A percentile compares a stretch with the other conserved stretches of the same genome.
Conservation (phyloP, 2,329 filamentous ascomycete genomes). For the Fusarium marasasianum region DNA sequence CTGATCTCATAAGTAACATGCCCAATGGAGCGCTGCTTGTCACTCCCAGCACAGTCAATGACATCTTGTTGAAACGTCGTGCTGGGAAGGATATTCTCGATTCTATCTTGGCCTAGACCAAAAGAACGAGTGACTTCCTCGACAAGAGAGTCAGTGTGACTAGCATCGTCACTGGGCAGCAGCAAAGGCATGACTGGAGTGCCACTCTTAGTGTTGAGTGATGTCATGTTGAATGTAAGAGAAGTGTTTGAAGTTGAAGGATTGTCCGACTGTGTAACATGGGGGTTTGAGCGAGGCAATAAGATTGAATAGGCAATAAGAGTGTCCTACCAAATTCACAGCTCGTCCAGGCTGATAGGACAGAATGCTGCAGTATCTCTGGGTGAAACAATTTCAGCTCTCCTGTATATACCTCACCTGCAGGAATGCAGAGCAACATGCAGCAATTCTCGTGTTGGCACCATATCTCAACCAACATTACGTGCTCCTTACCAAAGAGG, state of each 20-base stretch:
- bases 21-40: not conserved
- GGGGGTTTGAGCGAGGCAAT: not conserved
- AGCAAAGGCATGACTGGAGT: not conserved
- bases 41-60: not conserved
- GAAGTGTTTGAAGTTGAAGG: not conserved
- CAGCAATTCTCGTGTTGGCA: not conserved
- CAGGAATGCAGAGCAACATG: not conserved
- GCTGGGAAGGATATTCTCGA: not conserved
- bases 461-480: not conserved
- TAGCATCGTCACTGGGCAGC: not conserved
- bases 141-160: not conserved
- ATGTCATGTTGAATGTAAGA: not conserved
- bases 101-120: not conserved
- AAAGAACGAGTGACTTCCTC: not conserved
- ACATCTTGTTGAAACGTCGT: constrained; percentile 5
- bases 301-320: not conserved
- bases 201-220: not conserved
- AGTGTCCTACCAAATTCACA: not conserved
- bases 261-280: not conserved
- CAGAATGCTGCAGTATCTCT: not conserved
- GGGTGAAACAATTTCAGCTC: not conserved
- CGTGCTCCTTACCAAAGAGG: not conserved
- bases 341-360: not conserved
- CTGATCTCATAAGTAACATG: not conserved
- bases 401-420: not conserved